Evolutionary conservation across 2,329 filamentous ascomycete species (phyloP).

Genomic region (Colletotrichum limetticola): DNA sequence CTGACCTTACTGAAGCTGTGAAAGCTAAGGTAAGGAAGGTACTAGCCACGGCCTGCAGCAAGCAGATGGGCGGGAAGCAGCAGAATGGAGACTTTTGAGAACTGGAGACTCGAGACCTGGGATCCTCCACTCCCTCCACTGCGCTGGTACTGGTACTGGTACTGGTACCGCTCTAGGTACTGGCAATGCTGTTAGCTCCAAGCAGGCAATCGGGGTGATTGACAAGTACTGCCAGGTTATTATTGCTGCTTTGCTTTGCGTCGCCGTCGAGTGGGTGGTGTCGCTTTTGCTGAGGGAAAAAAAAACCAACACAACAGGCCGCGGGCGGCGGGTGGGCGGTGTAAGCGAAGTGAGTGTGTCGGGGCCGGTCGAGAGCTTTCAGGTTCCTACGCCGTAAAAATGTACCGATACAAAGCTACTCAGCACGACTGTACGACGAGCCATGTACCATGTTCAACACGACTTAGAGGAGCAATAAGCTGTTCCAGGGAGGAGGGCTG

Average conservation of each 20-base stretch:
- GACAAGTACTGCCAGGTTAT: conserved; percentile 1
- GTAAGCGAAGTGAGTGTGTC: conserved; percentile 22
- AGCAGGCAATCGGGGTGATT: conserved; percentile 10
- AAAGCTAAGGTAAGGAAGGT: too few relatives aligned
- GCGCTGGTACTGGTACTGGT: conserved; percentile 5
- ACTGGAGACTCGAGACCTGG: not conserved
- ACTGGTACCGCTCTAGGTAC: conserved; percentile 7
- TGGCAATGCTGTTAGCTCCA: not conserved
- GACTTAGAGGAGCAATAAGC: conserved; percentile 27
- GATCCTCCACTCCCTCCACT: conserved; percentile 5
- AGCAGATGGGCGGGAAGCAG: not conserved
- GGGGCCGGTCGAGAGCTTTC: conserved; percentile 1
- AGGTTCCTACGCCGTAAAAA: not conserved
- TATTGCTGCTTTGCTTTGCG: conserved; percentile 1
- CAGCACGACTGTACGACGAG: too few relatives aligned
- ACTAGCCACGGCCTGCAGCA: not conserved
- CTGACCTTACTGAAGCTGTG: too few relatives aligned
- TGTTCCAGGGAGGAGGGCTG: conserved; percentile 31
- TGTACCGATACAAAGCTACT: not conserved
- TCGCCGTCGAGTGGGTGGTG: not conserved
- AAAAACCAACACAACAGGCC: not conserved
- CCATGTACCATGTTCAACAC: not conserved
- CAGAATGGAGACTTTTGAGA: not conserved
- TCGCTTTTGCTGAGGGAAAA: conserved; percentile 4
- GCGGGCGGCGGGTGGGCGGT: conserved; percentile 19